Percentiles rank a stretch among this genome's conserved stretches.
phyloP scores from a whole-genome alignment of 192 early-diverging fungal species.

The Podila verticillata region DNA sequence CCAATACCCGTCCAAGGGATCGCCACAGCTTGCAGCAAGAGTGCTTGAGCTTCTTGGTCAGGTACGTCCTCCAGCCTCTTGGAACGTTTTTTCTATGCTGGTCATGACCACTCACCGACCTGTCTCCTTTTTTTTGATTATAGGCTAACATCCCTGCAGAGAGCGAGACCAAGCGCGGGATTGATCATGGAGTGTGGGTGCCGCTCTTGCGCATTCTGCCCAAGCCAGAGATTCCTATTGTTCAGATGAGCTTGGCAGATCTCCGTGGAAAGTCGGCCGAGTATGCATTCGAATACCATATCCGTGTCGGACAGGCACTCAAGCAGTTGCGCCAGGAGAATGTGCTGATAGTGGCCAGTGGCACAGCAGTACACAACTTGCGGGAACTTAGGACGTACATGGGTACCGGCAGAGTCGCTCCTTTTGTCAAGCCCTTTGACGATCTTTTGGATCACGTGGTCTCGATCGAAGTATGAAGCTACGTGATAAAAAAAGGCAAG shows the following conservation, averaged over 20 bases:
- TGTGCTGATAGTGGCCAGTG: constrained; percentile 72
- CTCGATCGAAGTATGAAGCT: constrained; percentile 18
- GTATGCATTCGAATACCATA: constrained; percentile 63
- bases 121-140: no score
- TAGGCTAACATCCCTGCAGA: constrained; percentile 58
- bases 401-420: constrained; percentile 39
- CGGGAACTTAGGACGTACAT: constrained; percentile 54
- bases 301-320: constrained; percentile 64
- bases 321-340: constrained; percentile 59
- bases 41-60: constrained; percentile 61
- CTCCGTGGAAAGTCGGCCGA: constrained; percentile 39
- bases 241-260: constrained; percentile 69
- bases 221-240: constrained; percentile 66
- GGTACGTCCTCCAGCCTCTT: constrained; percentile 5
- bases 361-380: constrained; percentile 75
- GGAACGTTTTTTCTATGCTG: not conserved
- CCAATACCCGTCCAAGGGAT: constrained; percentile 65
- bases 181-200: constrained; percentile 80
- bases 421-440: constrained; percentile 69
- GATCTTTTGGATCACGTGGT: constrained; percentile 60
- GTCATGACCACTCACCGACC: not conserved
- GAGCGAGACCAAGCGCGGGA: constrained; percentile 61
- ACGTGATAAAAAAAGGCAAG: no score
- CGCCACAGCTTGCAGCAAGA: constrained; percentile 58
- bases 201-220: constrained; percentile 70